Conservation (phyloP, 768 basidiomycete species). For the Auriscalpium orientale region DNA sequence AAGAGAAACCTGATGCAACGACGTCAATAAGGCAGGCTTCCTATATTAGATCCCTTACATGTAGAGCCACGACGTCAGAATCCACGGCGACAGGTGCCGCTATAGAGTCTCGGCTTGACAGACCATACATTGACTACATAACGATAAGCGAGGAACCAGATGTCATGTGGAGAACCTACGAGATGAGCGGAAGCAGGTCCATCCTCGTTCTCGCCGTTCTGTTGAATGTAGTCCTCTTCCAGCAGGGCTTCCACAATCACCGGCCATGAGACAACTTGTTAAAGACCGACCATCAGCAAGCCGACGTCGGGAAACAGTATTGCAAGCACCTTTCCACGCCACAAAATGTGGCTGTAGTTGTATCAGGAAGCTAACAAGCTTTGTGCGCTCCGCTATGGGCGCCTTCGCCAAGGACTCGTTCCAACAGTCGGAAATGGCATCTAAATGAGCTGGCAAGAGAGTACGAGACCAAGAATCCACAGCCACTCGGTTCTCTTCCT, state of each 20-base stretch:
- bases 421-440: constrained; percentile 62
- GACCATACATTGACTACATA: constrained; percentile 38
- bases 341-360: constrained; percentile 66
- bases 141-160: neutral
- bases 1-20: constrained; percentile 38
- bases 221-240: constrained; percentile 44
- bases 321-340: constrained; percentile 48
- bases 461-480: constrained; percentile 52
- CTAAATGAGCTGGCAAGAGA: constrained; percentile 57
- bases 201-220: constrained; percentile 30
- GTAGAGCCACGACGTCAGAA: constrained; percentile 40
- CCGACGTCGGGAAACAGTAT: neutral
- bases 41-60: constrained; percentile 26
- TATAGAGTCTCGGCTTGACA: constrained; percentile 24
- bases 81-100: constrained; percentile 24
- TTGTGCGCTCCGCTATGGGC: constrained; percentile 48
- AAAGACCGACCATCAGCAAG: neutral
- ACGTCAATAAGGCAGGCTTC: neutral
- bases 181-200: constrained; percentile 34
- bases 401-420: constrained; percentile 50
- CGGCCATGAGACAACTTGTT: constrained; percentile 58
- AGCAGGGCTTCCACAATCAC: constrained; percentile 48
- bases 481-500: constrained; percentile 66
- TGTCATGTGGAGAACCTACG: constrained; percentile 24
- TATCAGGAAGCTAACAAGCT: constrained; percentile 53